Percentiles rank a stretch among this genome's conserved stretches.
Conservation (phyloP, 768 basidiomycete genomes). For the Hericium alpestre region DNA sequence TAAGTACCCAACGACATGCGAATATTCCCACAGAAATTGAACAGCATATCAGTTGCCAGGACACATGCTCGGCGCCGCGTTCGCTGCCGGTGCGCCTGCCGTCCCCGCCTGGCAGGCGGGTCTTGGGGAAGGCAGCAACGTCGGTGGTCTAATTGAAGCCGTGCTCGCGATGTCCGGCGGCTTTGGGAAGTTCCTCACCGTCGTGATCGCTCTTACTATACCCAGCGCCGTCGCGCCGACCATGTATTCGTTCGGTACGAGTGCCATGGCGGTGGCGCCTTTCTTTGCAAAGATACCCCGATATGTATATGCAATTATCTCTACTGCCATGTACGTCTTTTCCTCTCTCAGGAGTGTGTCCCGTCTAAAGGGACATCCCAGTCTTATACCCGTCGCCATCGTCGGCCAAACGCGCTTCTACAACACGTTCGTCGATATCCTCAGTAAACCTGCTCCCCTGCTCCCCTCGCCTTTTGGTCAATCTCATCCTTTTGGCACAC, state of each 20-base stretch:
- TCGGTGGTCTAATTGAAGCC: constrained; percentile 34
- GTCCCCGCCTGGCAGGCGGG: constrained; percentile 30
- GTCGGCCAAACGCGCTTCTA: constrained; percentile 36
- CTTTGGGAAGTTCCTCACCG: constrained; percentile 37
- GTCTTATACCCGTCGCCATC: constrained; percentile 37
- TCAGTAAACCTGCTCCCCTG: constrained; percentile 20
- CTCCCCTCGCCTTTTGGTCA: no score
- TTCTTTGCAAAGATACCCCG: constrained; percentile 31
- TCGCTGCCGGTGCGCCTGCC: constrained; percentile 30
- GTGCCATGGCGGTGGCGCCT: constrained; percentile 28
- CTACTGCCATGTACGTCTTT: constrained; percentile 30
- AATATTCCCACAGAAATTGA: no score
- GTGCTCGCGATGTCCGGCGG: constrained; percentile 29
- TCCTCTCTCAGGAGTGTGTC: background rate
- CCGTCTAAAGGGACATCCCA: constrained; percentile 9
- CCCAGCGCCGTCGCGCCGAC: constrained; percentile 48
- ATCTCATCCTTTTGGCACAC: background rate
- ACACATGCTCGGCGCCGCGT: constrained; percentile 35
- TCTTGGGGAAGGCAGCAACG: constrained; percentile 27
- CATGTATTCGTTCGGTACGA: constrained; percentile 47
- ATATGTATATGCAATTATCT: constrained; percentile 35
- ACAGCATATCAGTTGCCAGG: constrained; percentile 22
- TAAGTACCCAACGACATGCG: constrained; percentile 14
- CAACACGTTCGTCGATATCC: constrained; percentile 31
- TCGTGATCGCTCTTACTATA: constrained; percentile 42